A percentile compares a stretch with the other conserved stretches of the same genome.
These are phyloP conservation scores for Myriosclerotinia duriaeana DNA, from an alignment of 2,329 filamentous ascomycete species.

Conservation along the genomic window DNA sequence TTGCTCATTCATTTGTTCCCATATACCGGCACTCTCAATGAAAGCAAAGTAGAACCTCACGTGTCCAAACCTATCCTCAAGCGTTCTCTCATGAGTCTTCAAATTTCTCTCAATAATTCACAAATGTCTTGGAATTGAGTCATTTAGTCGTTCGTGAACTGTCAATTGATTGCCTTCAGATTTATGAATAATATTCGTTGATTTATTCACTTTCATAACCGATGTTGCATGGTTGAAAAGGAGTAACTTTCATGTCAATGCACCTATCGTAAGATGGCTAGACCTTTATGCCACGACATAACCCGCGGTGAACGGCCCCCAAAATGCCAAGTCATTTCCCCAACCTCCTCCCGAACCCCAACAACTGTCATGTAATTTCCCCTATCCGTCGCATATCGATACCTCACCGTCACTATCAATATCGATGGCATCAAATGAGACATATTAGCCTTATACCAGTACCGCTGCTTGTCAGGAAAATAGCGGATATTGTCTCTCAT, in stretches of 20 bases:
- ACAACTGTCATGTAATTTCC: conserved; percentile 4
- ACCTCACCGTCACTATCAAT: conserved; percentile 17
- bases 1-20: neutral
- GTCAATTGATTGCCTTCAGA: neutral
- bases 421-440: conserved; percentile 15
- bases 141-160: neutral
- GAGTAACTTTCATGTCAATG: neutral
- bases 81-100: neutral
- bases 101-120: neutral
- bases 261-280: conserved; percentile 1
- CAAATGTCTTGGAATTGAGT: neutral
- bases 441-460: conserved; percentile 8
- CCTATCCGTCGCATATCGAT: conserved; percentile 15
- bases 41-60: neutral
- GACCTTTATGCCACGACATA: conserved; percentile 10
- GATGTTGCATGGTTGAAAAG: neutral
- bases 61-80: neutral
- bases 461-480: neutral
- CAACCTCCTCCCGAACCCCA: conserved; percentile 2
- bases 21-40: neutral
- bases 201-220: conserved; percentile 3
- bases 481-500: conserved; percentile 6
- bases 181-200: neutral
- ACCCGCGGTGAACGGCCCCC: neutral
- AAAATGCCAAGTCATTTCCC: conserved; percentile 7